Evolutionary conservation across 352 stramenopile genomes (phyloP).

Genomic region (Pythium apleroticum): DNA sequence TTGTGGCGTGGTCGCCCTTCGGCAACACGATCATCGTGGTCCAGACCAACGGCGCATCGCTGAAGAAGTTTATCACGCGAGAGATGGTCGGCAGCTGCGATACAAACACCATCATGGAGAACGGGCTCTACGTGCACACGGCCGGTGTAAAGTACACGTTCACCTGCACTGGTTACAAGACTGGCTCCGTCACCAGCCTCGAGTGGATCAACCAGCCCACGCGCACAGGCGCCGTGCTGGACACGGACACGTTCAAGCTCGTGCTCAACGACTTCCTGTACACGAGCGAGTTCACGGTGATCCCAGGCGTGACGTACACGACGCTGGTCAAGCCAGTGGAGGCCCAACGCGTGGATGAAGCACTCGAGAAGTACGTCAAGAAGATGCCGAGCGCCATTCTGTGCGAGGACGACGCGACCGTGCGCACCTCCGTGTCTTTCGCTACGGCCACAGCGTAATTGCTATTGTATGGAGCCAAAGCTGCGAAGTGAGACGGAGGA

Average conservation of each 20-base stretch:
- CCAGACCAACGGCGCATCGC: slow-evolving; percentile 48
- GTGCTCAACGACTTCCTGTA: slow-evolving; percentile 60
- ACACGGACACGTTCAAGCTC: slow-evolving; percentile 61
- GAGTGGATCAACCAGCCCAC: slow-evolving; percentile 61
- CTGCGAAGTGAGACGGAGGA: no score
- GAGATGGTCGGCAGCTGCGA: slow-evolving; percentile 56
- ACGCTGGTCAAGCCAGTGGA: slow-evolving; percentile 46
- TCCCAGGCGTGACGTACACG: slow-evolving; percentile 33
- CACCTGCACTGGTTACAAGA: slow-evolving; percentile 41
- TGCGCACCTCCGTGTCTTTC: slow-evolving; percentile 25
- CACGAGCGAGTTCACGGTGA: slow-evolving; percentile 43
- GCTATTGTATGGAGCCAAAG: no score
- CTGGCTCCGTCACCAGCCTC: slow-evolving; percentile 43
- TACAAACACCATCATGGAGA: slow-evolving; percentile 33
- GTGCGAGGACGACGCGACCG: slow-evolving; percentile 23
- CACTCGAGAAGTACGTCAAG: slow-evolving; percentile 45
- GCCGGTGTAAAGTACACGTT: slow-evolving; percentile 70
- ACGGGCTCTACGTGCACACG: slow-evolving; percentile 67
- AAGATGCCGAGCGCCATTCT: slow-evolving; percentile 21
- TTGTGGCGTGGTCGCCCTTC: slow-evolving; percentile 69
- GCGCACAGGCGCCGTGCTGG: slow-evolving; percentile 40
- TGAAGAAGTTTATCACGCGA: slow-evolving; percentile 57
- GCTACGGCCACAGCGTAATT: no score
- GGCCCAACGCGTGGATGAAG: slow-evolving; percentile 44
- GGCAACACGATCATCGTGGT: slow-evolving; percentile 63